Evolutionary conservation across 805 yeast genomes (phyloP).

Genomic region (Sungouiozyma intestinalis): DNA sequence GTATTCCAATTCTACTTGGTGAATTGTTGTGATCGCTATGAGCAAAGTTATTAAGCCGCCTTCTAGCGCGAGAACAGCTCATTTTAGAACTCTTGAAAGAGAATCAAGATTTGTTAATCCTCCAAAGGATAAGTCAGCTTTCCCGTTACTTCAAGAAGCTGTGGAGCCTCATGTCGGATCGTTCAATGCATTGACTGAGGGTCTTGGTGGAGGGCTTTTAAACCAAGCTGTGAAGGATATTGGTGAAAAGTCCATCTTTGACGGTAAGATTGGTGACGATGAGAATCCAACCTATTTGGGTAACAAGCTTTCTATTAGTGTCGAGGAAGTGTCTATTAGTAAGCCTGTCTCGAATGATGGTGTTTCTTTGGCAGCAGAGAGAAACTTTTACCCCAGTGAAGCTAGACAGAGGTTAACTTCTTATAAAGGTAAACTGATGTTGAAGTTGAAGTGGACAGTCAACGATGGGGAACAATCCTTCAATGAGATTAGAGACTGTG

Average conservation of each 20-base stretch:
- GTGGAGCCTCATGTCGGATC: slow-evolving; percentile 94
- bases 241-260: slow-evolving; percentile 78
- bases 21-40: slow-evolving; percentile 12
- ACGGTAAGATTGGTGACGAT: slow-evolving; percentile 33
- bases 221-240: slow-evolving; percentile 82
- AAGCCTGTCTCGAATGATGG: slow-evolving; percentile 51
- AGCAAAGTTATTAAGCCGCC: slow-evolving; percentile 25
- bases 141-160: slow-evolving; percentile 76
- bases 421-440: slow-evolving; percentile 66
- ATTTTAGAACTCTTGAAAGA: slow-evolving; percentile 67
- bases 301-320: slow-evolving; percentile 73
- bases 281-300: slow-evolving; percentile 45
- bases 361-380: slow-evolving; percentile 63
- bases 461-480: slow-evolving; percentile 74
- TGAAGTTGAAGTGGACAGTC: slow-evolving; percentile 77
- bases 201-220: slow-evolving; percentile 73
- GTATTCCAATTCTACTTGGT: neutral
- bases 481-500: slow-evolving; percentile 79
- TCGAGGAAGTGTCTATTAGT: slow-evolving; percentile 81
- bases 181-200: slow-evolving; percentile 88
- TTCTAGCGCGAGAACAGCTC: slow-evolving; percentile 30
- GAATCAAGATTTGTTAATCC: slow-evolving; percentile 81
- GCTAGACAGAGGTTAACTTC: slow-evolving; percentile 83
- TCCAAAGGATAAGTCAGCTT: slow-evolving; percentile 75
- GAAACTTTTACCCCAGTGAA: slow-evolving; percentile 75